Conservation (phyloP, 768 basidiomycete species). For the Russula compacta region DNA sequence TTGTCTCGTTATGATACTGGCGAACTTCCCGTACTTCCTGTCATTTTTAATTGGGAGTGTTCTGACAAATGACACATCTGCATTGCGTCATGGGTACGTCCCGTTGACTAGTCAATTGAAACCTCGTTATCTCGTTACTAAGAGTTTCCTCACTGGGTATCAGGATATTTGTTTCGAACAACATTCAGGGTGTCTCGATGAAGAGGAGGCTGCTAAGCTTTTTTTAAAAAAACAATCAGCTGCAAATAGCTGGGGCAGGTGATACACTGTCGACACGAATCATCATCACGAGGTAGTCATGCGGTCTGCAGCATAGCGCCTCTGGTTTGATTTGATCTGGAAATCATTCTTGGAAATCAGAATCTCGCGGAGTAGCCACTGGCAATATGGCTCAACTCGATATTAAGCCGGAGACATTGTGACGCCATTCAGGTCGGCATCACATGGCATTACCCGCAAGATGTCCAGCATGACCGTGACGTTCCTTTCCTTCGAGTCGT, state of each 20-base stretch:
- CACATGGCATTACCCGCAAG: not conserved
- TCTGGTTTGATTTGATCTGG: not conserved
- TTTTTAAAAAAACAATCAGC: not conserved
- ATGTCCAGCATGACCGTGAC: not conserved
- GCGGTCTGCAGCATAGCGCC: not conserved
- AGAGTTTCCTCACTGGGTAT: too few species aligned
- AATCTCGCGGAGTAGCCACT: conserved; percentile 1
- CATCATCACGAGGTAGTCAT: too few species aligned
- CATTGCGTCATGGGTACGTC: not conserved
- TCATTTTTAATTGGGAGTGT: not conserved
- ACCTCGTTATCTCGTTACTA: not conserved
- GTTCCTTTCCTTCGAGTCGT: not conserved
- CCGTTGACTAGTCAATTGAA: not conserved
- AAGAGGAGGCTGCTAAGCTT: not conserved
- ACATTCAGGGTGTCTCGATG: not conserved
- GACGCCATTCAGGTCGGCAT: not conserved
- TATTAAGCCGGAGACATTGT: not conserved
- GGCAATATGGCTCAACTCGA: not conserved
- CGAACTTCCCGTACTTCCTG: not conserved
- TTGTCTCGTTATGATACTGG: not conserved
- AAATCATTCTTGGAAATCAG: not conserved
- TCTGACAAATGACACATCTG: not conserved
- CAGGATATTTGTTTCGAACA: not conserved
- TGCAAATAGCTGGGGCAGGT: not conserved
- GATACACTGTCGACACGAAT: not conserved